Conservation (phyloP, 2,329 filamentous ascomycete genomes). For the Lecanicillium sp. region DNA sequence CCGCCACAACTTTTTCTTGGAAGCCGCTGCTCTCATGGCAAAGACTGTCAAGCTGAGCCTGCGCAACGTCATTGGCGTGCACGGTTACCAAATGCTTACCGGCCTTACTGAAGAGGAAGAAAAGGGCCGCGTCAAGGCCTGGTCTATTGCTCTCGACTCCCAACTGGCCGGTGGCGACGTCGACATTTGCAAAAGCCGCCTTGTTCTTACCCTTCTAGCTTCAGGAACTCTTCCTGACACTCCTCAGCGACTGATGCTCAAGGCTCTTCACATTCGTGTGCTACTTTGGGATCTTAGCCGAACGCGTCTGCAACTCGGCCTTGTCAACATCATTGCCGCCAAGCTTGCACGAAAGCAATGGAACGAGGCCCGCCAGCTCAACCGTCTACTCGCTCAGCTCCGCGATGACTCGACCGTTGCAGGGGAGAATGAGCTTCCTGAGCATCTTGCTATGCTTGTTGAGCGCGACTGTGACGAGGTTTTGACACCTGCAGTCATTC, state of each 20-base stretch:
- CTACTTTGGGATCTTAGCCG: slow-evolving; percentile 72
- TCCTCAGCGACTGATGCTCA: slow-evolving; percentile 78
- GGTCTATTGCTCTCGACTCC: slow-evolving; percentile 87
- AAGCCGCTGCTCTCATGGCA: slow-evolving; percentile 69
- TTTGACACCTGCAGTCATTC: slow-evolving; percentile 66
- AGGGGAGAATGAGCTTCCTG: slow-evolving; percentile 55
- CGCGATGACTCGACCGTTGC: slow-evolving; percentile 32
- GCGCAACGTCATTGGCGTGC: slow-evolving; percentile 67
- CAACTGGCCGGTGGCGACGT: slow-evolving; percentile 85
- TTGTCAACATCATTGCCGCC: slow-evolving; percentile 62
- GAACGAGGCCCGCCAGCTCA: slow-evolving; percentile 67
- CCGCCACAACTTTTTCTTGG: slow-evolving; percentile 75
- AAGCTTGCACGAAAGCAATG: slow-evolving; percentile 70
- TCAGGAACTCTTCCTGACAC: slow-evolving; percentile 81
- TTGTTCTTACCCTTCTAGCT: slow-evolving; percentile 79
- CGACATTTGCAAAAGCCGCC: slow-evolving; percentile 79
- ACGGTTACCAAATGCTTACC: slow-evolving; percentile 69
- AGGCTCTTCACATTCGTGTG: slow-evolving; percentile 84
- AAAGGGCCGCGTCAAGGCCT: slow-evolving; percentile 77
- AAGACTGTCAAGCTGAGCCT: slow-evolving; percentile 78
- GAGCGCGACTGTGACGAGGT: slow-evolving; percentile 77
- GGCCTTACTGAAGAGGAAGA: slow-evolving; percentile 81
- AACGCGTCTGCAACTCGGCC: slow-evolving; percentile 52
- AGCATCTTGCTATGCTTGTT: slow-evolving; percentile 67
- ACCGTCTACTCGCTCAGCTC: slow-evolving; percentile 37